Evolutionary conservation across 129 eudicot genomes (phyloP).

Genomic region (Chrysanthemum seticuspe): DNA sequence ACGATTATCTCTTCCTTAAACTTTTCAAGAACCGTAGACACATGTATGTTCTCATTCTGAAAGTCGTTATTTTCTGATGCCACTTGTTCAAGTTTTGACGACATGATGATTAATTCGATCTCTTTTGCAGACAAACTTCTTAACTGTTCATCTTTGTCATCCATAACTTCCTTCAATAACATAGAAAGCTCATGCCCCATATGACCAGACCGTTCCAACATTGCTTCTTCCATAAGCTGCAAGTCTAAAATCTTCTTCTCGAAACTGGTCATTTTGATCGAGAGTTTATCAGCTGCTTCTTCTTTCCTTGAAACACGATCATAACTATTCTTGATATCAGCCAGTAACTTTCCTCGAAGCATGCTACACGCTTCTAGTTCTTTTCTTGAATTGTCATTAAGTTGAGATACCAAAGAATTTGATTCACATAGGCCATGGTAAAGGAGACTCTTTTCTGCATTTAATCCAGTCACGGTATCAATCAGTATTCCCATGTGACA

Average conservation of each 20-base stretch:
- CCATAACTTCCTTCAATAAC: conserved; percentile 40
- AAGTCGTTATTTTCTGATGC: conserved; percentile 24
- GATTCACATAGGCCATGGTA: conserved; percentile 55
- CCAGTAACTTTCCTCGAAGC: conserved; percentile 54
- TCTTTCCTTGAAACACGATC: conserved; percentile 64
- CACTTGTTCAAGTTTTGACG: conserved; percentile 21
- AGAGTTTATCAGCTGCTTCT: conserved; percentile 50
- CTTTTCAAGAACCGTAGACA: conserved; percentile 34
- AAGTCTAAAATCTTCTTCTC: conserved; percentile 52
- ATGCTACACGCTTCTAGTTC: conserved; percentile 62
- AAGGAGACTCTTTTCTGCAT: conserved; percentile 65
- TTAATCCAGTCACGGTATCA: conserved; percentile 55
- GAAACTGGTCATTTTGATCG: conserved; percentile 39
- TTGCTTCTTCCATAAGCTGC: conserved; percentile 58
- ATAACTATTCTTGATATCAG: conserved; percentile 59
- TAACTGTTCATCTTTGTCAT: conserved; percentile 20
- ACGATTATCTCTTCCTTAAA: conserved; percentile 15
- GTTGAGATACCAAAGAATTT: conserved; percentile 38
- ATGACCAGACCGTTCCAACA: conserved; percentile 51
- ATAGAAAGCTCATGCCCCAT: conserved; percentile 56
- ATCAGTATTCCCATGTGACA: conserved; percentile 68
- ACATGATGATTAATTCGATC: conserved; percentile 7
- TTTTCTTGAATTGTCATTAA: conserved; percentile 44
- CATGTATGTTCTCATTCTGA: conserved; percentile 27
- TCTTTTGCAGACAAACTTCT: conserved; percentile 23